Evolutionary conservation across 257 asterid genomes (phyloP), one percentile per base, ranked within the genome.

Genomic region (Solanum ossicruentum): DNA sequence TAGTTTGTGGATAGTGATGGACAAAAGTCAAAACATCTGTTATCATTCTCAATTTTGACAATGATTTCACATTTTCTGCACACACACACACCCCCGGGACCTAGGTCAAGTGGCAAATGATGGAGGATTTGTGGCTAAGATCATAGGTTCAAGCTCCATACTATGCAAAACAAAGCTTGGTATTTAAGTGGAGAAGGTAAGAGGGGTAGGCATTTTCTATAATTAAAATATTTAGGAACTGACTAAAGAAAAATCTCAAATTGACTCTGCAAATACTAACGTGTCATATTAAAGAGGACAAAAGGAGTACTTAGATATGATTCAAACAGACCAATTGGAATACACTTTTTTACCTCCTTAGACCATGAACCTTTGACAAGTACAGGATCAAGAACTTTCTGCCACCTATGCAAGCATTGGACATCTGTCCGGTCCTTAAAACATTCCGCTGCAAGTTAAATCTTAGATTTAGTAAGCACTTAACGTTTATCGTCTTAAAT

Each of bases 361-460:
- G 98, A 91, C 98, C 98, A 95, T 73, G 98, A 97, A 85, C 98
- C 98, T 92, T 95, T 95, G 56, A 95, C 95, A 91, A 95, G 98
- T n/a, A 94, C 98, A 21, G 98, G 98, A 90, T 95, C 90, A 41
- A 95, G 93, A 90, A 95, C 98, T 91, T 95, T 95, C 90, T 95
- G 98, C 98, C 98, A 95, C 90, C 98, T 91, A 90, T 95, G 98
- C 84, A 95, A 87, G 89, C 98, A 95, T 89, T 95, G 98, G 78
- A 94, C 98, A 91, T 94, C 98, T 84, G 94, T 90, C 75, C 98
- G 92, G 84, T 94, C 98, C 91, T 93, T 94, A 93, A 95, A 91
- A 90, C 94, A 93, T 91, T 94, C 98, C 91, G 98, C 98, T 95
- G 84, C 79, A 86, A 63, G 84, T 51, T 80, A 32, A 21, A 75